Conservation (phyloP, 2,329 filamentous ascomycete species). For the Graphium sp. region DNA sequence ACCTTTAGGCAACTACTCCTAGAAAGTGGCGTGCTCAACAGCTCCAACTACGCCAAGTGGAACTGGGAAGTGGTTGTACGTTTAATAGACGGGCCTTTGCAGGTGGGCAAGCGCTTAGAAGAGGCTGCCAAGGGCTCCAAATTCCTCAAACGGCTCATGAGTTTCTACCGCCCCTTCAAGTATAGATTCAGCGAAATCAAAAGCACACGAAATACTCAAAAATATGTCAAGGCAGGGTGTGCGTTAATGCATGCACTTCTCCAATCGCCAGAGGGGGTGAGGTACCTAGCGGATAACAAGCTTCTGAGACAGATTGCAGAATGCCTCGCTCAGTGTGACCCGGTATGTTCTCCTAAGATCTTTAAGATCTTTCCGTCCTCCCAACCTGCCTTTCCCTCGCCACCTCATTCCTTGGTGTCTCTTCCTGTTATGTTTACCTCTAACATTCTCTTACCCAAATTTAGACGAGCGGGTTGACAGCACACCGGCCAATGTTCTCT, state of each 20-base stretch:
- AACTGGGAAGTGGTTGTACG: slow-evolving; percentile 88
- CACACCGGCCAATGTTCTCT: slow-evolving; percentile 78
- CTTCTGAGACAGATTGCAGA: slow-evolving; percentile 86
- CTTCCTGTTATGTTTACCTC: slow-evolving; percentile 1
- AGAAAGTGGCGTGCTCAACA: slow-evolving; percentile 74
- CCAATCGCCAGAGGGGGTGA: slow-evolving; percentile 69
- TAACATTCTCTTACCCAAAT: slow-evolving; percentile 9
- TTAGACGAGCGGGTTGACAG: slow-evolving; percentile 56
- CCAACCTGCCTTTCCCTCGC: too few relatives aligned
- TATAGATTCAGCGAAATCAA: slow-evolving; percentile 82
- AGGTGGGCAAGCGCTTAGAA: slow-evolving; percentile 79
- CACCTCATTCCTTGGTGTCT: background rate
- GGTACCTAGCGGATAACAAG: slow-evolving; percentile 82
- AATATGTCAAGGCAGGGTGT: slow-evolving; percentile 82
- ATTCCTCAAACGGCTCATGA: slow-evolving; percentile 86
- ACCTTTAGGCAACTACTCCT: slow-evolving; percentile 48
- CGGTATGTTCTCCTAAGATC: slow-evolving; percentile 43
- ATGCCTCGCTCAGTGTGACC: slow-evolving; percentile 87
- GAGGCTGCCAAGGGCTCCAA: slow-evolving; percentile 91
- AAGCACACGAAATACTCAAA: slow-evolving; percentile 84
- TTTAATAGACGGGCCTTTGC: slow-evolving; percentile 82
- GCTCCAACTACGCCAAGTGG: slow-evolving; percentile 88
- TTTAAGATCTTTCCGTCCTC: too few relatives aligned
- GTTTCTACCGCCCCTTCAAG: slow-evolving; percentile 94
- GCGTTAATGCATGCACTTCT: slow-evolving; percentile 74